Percentiles rank a stretch among this genome's conserved stretches.
These are phyloP conservation scores for Phyllosticta paracitricarpa DNA, from an alignment of 2,329 filamentous ascomycete species.

Conservation along the genomic window DNA sequence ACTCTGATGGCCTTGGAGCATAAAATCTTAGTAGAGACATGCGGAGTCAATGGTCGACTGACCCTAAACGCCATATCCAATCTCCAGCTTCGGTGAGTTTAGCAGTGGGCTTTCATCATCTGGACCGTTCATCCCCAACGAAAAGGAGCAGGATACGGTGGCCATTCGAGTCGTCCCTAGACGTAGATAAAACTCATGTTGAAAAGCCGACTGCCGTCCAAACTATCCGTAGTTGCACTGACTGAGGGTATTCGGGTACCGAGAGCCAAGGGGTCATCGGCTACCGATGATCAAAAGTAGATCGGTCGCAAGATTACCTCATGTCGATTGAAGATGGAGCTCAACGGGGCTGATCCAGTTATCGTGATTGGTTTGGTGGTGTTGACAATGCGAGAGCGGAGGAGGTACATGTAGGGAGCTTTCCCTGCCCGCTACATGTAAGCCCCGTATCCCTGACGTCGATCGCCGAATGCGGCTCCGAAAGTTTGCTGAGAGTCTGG, in stretches of 20 bases:
- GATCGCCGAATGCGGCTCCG: slow-evolving; percentile 7
- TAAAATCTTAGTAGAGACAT: not conserved
- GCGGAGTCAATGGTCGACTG: not conserved
- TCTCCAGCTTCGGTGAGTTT: not conserved
- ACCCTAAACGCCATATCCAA: not conserved
- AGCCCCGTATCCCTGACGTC: not conserved
- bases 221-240: not conserved
- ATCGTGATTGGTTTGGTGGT: not conserved
- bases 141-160: not conserved
- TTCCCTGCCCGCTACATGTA: not conserved
- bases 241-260: not conserved
- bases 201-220: not conserved
- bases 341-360: not conserved
- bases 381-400: not conserved
- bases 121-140: not conserved
- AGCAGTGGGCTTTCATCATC: not conserved
- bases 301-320: not conserved
- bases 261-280: not conserved
- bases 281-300: not conserved
- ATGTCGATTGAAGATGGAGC: not conserved
- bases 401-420: not conserved
- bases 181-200: not conserved
- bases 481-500: slow-evolving; percentile 2
- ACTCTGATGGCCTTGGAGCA: too few relatives aligned
- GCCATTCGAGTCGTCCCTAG: not conserved